A percentile compares a stretch with the other conserved stretches of the same genome.
These are phyloP conservation scores for Sophora flavescens DNA, from an alignment of 306 rosid genomes.

Conservation along the genomic window DNA sequence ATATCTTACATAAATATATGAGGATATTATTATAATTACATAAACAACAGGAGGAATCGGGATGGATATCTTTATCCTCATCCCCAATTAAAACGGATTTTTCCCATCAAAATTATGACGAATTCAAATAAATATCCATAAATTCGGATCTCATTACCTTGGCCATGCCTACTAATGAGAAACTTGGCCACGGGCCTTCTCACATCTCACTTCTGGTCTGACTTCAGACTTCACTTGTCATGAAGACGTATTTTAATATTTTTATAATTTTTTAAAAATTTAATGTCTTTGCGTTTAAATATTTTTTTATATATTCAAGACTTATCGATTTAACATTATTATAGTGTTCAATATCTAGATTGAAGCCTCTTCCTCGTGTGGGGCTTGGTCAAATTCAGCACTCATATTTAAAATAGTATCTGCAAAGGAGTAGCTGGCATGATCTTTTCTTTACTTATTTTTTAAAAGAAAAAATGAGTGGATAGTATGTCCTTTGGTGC, in stretches of 20 bases:
- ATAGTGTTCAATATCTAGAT: background rate
- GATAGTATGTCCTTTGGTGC: background rate
- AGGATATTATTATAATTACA: too few species aligned
- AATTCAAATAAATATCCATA: too few species aligned
- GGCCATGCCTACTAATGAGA: too few species aligned
- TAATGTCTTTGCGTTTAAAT: background rate
- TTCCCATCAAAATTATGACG: too few species aligned
- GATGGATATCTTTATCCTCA: too few species aligned
- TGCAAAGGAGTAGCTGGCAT: conserved; percentile 12
- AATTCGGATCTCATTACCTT: too few species aligned
- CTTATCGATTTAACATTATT: background rate
- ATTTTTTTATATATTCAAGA: background rate
- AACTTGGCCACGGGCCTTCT: background rate
- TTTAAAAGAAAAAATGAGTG: background rate
- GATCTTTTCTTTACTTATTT: background rate
- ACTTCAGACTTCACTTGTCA: background rate
- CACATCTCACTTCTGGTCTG: background rate
- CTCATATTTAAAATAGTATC: conserved; percentile 20
- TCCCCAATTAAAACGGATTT: too few species aligned
- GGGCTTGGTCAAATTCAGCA: conserved; percentile 34
- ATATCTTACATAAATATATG: too few species aligned
- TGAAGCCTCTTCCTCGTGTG: conserved; percentile 26
- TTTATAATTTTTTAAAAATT: background rate
- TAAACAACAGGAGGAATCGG: too few species aligned
- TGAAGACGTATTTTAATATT: background rate